phyloP scores from a whole-genome alignment of 148 eudicot species.

The Rhododendron molle region DNA sequence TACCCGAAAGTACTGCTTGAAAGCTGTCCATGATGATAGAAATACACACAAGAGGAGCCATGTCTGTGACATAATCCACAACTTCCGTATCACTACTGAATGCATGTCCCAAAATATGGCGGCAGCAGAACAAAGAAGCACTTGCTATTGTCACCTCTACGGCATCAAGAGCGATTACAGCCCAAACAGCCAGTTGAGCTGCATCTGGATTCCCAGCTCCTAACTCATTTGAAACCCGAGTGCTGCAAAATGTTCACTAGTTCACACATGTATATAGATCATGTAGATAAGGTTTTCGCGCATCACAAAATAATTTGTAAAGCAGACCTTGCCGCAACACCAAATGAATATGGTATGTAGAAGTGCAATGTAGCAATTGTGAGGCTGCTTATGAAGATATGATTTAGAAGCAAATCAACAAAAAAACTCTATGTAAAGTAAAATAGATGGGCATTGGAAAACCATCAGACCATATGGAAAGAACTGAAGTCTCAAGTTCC shows the following conservation, averaged over 20 bases:
- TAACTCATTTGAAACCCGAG: constrained; percentile 41
- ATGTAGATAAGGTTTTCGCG: no score
- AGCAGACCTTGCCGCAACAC: constrained; percentile 43
- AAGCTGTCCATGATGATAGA: constrained; percentile 26
- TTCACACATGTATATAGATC: neutral
- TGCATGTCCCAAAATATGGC: constrained; percentile 36
- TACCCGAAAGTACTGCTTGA: constrained; percentile 37
- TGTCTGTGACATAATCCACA: constrained; percentile 20
- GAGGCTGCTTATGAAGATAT: constrained; percentile 20
- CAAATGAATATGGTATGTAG: constrained; percentile 31
- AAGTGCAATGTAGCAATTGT: constrained; percentile 33
- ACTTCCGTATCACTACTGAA: constrained; percentile 32
- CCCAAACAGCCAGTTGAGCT: constrained; percentile 27
- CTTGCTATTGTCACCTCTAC: constrained; percentile 21
- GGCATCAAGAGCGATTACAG: constrained; percentile 16
- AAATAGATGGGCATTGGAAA: neutral
- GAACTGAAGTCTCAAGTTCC: constrained; percentile 43
- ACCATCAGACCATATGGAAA: constrained; percentile 34
- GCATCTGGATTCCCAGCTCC: constrained; percentile 44
- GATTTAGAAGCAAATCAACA: neutral
- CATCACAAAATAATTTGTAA: constrained; percentile 4
- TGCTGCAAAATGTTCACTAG: constrained; percentile 17
- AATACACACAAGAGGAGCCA: constrained; percentile 36
- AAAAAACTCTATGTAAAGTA: neutral
- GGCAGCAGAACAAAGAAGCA: constrained; percentile 5